Conservation (phyloP, 805 yeast species). For the Torulaspora quercuum region DNA sequence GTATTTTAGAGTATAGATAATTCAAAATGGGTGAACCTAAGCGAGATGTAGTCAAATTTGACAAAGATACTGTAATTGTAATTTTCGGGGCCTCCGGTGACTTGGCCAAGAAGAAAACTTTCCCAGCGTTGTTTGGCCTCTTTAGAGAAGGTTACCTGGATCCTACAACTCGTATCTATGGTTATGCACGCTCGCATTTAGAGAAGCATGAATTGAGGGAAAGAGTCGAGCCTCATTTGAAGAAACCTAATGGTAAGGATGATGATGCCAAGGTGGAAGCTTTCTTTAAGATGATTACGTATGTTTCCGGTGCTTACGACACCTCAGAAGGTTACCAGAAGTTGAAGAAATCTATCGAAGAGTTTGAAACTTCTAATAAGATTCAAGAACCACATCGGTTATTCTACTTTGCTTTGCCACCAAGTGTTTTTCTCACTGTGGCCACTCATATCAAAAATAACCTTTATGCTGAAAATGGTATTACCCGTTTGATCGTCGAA, state of each 20-base stretch:
- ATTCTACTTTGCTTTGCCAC: constrained; percentile 93
- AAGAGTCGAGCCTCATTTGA: constrained; percentile 63
- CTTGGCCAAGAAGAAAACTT: constrained; percentile 91
- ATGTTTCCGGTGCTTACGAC: constrained; percentile 79
- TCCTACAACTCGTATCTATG: constrained; percentile 66
- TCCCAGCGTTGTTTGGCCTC: constrained; percentile 79
- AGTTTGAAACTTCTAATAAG: constrained; percentile 51
- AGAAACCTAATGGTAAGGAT: constrained; percentile 45
- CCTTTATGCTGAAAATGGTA: constrained; percentile 65
- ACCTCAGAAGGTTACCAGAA: constrained; percentile 64
- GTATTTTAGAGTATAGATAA: background rate
- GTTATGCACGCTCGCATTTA: constrained; percentile 87
- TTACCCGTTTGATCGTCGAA: constrained; percentile 83
- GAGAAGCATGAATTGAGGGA: constrained; percentile 60
- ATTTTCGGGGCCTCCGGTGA: constrained; percentile 97
- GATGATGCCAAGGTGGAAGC: constrained; percentile 48
- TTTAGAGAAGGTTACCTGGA: constrained; percentile 76
- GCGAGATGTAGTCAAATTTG: constrained; percentile 50
- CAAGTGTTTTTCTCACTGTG: constrained; percentile 81
- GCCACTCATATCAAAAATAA: constrained; percentile 66
- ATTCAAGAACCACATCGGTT: constrained; percentile 65
- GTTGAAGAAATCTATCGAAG: constrained; percentile 53
- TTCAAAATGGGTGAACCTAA: too few relatives aligned
- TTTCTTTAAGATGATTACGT: constrained; percentile 63
- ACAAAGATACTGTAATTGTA: constrained; percentile 64